Evolutionary conservation across 192 early-diverging fungal genomes (phyloP).

Genomic region (Irineochytrium annulatum): DNA sequence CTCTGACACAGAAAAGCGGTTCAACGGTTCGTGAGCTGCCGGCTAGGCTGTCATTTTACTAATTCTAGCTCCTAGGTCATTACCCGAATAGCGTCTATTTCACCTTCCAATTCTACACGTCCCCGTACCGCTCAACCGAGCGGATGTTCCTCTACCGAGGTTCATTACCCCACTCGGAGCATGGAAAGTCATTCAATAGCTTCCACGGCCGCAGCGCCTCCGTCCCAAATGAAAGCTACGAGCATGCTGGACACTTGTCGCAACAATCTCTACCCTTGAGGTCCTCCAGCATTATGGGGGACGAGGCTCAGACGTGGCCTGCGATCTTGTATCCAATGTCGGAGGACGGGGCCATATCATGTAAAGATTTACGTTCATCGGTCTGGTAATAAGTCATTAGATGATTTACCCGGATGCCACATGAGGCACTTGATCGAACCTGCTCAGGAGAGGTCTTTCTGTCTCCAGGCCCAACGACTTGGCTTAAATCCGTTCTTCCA

Average conservation of each 20-base stretch:
- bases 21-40: slow-evolving; percentile 9
- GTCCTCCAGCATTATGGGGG: background rate
- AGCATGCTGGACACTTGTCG: slow-evolving; percentile 23
- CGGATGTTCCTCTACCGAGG: slow-evolving; percentile 35
- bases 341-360: slow-evolving; percentile 21
- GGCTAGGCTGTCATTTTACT: background rate
- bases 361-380: too few species aligned
- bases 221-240: slow-evolving; percentile 7
- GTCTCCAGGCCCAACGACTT: background rate
- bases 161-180: slow-evolving; percentile 18
- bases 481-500: slow-evolving; percentile 10
- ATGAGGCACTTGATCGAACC: too few species aligned
- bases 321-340: slow-evolving; percentile 34
- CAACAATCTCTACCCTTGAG: slow-evolving; percentile 19
- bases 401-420: too few species aligned
- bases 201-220: slow-evolving; percentile 24
- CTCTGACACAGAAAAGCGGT: slow-evolving; percentile 13
- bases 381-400: too few species aligned
- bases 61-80: background rate
- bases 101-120: slow-evolving; percentile 47
- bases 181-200: background rate
- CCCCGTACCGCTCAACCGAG: slow-evolving; percentile 30
- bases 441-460: background rate
- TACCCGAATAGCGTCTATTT: slow-evolving; percentile 31
- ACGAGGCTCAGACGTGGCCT: slow-evolving; percentile 27